Conservation (phyloP, 257 asterid species). For the Petrea volubilis region DNA sequence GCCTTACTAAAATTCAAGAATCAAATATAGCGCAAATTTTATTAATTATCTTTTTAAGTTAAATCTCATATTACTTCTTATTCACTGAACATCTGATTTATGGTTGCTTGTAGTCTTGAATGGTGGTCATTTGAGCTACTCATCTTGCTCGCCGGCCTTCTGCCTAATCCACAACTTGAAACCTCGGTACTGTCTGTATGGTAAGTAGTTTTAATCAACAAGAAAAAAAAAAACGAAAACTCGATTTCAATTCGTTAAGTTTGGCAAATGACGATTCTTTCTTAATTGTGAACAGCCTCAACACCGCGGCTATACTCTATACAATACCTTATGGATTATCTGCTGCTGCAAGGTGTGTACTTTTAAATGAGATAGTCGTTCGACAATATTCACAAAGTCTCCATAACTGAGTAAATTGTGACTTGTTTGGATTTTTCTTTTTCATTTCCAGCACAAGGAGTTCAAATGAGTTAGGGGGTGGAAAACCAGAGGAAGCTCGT, state of each 20-base stretch:
- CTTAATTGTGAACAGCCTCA: slow-evolving; percentile 32
- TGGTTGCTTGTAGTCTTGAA: slow-evolving; percentile 41
- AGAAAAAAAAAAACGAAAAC: too few species aligned
- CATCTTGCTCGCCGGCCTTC: slow-evolving; percentile 53
- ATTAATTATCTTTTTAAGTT: too few species aligned
- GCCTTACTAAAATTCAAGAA: too few species aligned
- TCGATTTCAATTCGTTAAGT: too few species aligned
- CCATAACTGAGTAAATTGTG: too few species aligned
- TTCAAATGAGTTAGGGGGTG: slow-evolving; percentile 63
- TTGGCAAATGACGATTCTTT: too few species aligned
- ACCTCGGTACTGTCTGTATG: slow-evolving; percentile 61
- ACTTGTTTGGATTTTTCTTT: too few species aligned
- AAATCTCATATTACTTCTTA: too few species aligned
- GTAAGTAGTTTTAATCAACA: slow-evolving; percentile 22
- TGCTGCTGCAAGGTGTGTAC: slow-evolving; percentile 58
- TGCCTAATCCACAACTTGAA: slow-evolving; percentile 67
- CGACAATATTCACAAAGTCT: too few species aligned
- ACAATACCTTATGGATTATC: slow-evolving; percentile 55
- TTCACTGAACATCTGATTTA: too few species aligned
- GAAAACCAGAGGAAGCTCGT: slow-evolving; percentile 47
- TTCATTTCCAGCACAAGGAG: slow-evolving; percentile 46
- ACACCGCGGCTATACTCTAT: slow-evolving; percentile 39
- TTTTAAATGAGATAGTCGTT: too few species aligned
- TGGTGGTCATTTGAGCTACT: slow-evolving; percentile 71
- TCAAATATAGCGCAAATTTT: too few species aligned